Evolutionary conservation across 164 flowering plant species (phyloP).

Genomic region (Dillenia turbinata): DNA sequence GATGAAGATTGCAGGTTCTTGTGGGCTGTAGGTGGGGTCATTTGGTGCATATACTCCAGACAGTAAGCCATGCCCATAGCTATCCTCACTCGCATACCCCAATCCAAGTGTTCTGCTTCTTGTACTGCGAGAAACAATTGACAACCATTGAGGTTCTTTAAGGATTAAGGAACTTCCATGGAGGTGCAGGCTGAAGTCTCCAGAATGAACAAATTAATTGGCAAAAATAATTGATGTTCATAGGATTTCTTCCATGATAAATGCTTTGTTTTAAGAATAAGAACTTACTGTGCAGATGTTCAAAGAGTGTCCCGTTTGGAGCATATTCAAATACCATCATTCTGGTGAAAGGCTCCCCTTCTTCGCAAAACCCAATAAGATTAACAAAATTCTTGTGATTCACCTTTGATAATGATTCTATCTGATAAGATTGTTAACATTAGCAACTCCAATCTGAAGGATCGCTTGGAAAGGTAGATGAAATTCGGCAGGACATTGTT

Average conservation of each 20-base stretch:
- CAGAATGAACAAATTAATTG: background rate
- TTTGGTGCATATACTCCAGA: slow-evolving; percentile 72
- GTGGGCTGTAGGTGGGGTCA: slow-evolving; percentile 49
- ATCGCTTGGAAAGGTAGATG: background rate
- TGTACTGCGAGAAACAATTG: slow-evolving; percentile 37
- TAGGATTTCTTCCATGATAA: too few species aligned
- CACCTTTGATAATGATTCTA: slow-evolving; percentile 53
- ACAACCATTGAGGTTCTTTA: too few species aligned
- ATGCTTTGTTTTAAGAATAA: background rate
- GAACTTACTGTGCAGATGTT: slow-evolving; percentile 72
- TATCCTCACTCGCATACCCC: slow-evolving; percentile 59
- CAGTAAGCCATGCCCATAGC: slow-evolving; percentile 81
- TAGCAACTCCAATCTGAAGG: slow-evolving; percentile 8
- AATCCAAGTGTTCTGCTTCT: slow-evolving; percentile 77
- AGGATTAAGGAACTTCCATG: too few species aligned
- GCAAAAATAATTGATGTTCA: too few species aligned
- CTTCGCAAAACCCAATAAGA: slow-evolving; percentile 68
- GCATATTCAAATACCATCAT: slow-evolving; percentile 86
- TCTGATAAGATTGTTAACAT: slow-evolving; percentile 24
- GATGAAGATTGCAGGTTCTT: slow-evolving; percentile 49
- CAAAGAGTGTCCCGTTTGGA: slow-evolving; percentile 79
- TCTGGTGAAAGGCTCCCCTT: slow-evolving; percentile 63
- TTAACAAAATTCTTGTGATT: slow-evolving; percentile 76
- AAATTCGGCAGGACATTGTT: background rate
- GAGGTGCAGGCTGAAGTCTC: too few species aligned